phyloP scores from a whole-genome alignment of 2,329 filamentous ascomycete genomes.

The Colletotrichum australisinense region DNA sequence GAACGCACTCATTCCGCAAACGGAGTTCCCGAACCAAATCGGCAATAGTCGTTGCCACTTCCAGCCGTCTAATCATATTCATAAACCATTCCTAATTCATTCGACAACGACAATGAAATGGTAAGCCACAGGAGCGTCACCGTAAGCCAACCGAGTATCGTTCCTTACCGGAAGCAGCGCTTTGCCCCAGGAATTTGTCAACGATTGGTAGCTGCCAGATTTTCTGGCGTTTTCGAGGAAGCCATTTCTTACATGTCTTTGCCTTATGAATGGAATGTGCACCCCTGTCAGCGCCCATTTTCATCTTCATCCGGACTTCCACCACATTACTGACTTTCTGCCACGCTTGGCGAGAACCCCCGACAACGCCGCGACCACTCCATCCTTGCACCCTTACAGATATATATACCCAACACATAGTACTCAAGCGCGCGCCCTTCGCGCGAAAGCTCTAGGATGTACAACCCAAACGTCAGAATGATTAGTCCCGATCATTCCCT shows the following conservation, averaged over 20 bases:
- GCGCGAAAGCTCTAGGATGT: not conserved
- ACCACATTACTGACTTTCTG: not conserved
- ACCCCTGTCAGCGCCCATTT: not conserved
- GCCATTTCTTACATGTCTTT: not conserved
- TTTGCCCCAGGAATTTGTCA: not conserved
- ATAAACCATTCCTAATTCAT: not conserved
- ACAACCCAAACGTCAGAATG: conserved; percentile 1
- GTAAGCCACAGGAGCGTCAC: not conserved
- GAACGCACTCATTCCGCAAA: not conserved
- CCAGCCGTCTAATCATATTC: not conserved
- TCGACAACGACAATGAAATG: not conserved
- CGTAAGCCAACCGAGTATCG: not conserved
- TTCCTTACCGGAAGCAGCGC: conserved; percentile 1
- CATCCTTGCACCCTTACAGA: too few species aligned
- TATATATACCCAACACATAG: not conserved
- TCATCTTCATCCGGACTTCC: not conserved
- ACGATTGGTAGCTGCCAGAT: not conserved
- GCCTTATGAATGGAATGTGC: not conserved
- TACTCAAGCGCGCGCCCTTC: not conserved
- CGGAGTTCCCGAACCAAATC: not conserved
- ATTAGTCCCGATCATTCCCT: conserved; percentile 23
- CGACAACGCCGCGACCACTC: not conserved
- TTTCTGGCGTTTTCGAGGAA: not conserved
- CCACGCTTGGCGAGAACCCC: too few species aligned
- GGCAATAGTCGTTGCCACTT: not conserved